These are phyloP conservation scores for Leishmania aethiopica DNA, from an alignment of 208 protist genomes.

Conservation along the genomic window DNA sequence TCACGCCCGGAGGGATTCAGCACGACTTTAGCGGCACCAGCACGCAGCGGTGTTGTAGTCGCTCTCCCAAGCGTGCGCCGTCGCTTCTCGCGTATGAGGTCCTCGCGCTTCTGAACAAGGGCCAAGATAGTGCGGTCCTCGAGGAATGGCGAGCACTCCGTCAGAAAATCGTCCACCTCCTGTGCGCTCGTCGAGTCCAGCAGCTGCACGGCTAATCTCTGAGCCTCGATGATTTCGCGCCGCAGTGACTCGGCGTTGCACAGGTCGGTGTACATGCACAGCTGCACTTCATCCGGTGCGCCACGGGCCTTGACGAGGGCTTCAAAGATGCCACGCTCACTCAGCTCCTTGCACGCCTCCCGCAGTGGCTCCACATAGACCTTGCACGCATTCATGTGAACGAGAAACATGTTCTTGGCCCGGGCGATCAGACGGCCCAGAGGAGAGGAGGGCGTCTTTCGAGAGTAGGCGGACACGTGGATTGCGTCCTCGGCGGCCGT, in stretches of 20 bases:
- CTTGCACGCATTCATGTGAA: slow-evolving; percentile 58
- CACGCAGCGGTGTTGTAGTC: slow-evolving; percentile 18
- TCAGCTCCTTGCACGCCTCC: slow-evolving; percentile 51
- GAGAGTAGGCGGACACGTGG: slow-evolving; percentile 20
- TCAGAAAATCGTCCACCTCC: slow-evolving; percentile 61
- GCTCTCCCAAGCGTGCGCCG: neutral
- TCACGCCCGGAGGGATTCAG: neutral
- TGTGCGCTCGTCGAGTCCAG: slow-evolving; percentile 42
- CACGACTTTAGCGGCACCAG: neutral
- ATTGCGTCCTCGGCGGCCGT: slow-evolving; percentile 32
- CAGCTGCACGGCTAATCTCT: slow-evolving; percentile 37
- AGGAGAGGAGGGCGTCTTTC: slow-evolving; percentile 24
- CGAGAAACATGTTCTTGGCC: slow-evolving; percentile 41
- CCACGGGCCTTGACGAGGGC: slow-evolving; percentile 44
- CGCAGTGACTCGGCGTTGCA: slow-evolving; percentile 59
- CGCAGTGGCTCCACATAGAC: slow-evolving; percentile 64
- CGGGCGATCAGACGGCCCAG: slow-evolving; percentile 27
- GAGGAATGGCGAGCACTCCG: slow-evolving; percentile 46
- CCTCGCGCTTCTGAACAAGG: slow-evolving; percentile 60
- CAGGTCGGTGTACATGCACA: slow-evolving; percentile 78
- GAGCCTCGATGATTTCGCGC: slow-evolving; percentile 43
- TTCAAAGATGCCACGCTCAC: slow-evolving; percentile 53
- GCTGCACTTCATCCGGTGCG: slow-evolving; percentile 47
- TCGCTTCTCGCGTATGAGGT: slow-evolving; percentile 28
- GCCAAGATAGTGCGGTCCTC: slow-evolving; percentile 57